A percentile compares a stretch with the other conserved stretches of the same genome.
Evolutionary conservation across 2,329 filamentous ascomycete species (phyloP).

Genomic region (Ophiognomonia clavigignenti-juglandacearum): DNA sequence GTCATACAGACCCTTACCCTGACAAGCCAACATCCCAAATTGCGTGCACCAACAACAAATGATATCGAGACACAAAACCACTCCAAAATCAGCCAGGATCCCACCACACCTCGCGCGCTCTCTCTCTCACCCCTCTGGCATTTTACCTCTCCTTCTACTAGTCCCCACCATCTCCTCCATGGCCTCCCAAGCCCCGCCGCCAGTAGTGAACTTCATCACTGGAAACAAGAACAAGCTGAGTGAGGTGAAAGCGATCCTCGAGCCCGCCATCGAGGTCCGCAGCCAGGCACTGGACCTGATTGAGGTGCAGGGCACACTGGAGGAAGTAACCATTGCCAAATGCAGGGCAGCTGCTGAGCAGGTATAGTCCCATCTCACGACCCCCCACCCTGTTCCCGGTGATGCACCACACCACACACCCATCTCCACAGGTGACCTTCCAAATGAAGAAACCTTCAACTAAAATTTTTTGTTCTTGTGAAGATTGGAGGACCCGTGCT

Average conservation of each 20-base stretch:
- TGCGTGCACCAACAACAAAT: too few species aligned
- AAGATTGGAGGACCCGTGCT: constrained; percentile 83
- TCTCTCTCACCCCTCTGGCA: too few species aligned
- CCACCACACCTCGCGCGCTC: too few species aligned
- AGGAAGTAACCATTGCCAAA: constrained; percentile 88
- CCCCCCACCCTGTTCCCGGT: neutral
- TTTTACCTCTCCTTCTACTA: too few species aligned
- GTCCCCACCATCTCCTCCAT: constrained; percentile 26
- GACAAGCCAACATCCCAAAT: too few species aligned
- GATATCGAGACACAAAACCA: too few species aligned
- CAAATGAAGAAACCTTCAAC: neutral
- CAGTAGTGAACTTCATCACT: constrained; percentile 82
- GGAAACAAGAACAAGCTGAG: constrained; percentile 91
- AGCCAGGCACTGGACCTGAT: constrained; percentile 74
- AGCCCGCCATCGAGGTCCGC: constrained; percentile 65
- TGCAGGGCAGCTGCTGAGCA: constrained; percentile 73
- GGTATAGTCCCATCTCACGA: constrained; percentile 37
- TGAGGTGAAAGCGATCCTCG: constrained; percentile 85
- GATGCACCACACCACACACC: neutral
- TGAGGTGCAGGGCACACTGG: constrained; percentile 88
- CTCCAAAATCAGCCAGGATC: too few species aligned
- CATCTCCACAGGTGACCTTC: neutral
- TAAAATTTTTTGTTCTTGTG: neutral
- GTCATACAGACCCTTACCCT: too few species aligned
- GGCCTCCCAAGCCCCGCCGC: constrained; percentile 38